These are phyloP conservation scores for Penicillium lividum DNA, from an alignment of 495 filamentous ascomycete genomes.

Conservation along the genomic window DNA sequence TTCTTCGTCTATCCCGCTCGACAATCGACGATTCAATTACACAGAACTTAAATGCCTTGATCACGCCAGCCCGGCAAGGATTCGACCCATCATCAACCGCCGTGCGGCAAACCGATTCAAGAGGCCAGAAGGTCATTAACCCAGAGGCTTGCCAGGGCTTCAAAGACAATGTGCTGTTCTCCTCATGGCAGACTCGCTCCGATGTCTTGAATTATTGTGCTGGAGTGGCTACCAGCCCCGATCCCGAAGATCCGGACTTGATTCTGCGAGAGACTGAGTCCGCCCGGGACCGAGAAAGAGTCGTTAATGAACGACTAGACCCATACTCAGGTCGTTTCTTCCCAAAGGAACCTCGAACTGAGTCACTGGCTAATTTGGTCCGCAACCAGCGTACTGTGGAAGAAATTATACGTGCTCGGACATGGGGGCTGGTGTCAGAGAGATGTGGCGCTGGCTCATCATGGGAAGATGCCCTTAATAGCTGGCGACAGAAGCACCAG, in stretches of 20 bases:
- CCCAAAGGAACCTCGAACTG: conserved; percentile 79
- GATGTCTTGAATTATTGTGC: conserved; percentile 90
- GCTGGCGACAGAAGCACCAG: conserved; percentile 53
- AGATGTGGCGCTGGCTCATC: conserved; percentile 61
- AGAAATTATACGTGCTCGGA: conserved; percentile 78
- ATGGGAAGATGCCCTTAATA: conserved; percentile 66
- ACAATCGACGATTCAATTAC: conserved; percentile 91
- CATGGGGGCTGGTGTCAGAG: conserved; percentile 79
- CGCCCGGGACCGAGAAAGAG: conserved; percentile 66
- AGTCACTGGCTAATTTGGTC: conserved; percentile 73
- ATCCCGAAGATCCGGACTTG: conserved; percentile 84
- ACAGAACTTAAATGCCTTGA: conserved; percentile 88
- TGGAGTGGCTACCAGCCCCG: conserved; percentile 80
- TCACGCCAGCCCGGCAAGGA: conserved; percentile 67
- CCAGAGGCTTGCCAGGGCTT: conserved; percentile 65
- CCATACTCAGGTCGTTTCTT: conserved; percentile 88
- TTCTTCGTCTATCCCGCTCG: conserved; percentile 82
- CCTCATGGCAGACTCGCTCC: conserved; percentile 82
- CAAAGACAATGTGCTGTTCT: conserved; percentile 78
- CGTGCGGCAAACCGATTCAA: conserved; percentile 51
- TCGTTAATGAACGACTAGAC: conserved; percentile 88
- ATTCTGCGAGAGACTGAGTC: conserved; percentile 69
- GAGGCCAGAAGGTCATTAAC: conserved; percentile 52
- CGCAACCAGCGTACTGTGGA: conserved; percentile 87
- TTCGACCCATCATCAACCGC: conserved; percentile 83